Evolutionary conservation across 2,329 filamentous ascomycete genomes (phyloP).

Genomic region (Dactylellina haptotyla): DNA sequence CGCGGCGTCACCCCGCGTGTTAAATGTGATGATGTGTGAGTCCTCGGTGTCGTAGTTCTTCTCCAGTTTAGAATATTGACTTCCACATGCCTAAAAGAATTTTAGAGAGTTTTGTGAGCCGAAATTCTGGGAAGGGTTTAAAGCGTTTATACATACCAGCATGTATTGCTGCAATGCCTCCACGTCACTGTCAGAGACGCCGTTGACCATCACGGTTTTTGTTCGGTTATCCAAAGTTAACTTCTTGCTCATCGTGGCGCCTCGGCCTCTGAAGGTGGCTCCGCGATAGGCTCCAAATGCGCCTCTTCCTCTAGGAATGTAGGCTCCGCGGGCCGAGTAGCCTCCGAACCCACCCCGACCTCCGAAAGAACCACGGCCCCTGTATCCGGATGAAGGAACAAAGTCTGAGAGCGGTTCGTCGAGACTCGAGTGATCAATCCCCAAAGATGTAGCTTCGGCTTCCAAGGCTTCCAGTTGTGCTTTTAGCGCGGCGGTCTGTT

Average conservation of each 20-base stretch:
- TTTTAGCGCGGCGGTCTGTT: constrained; percentile 73
- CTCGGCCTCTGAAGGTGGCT: constrained; percentile 60
- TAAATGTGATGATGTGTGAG: constrained; percentile 67
- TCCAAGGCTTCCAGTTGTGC: constrained; percentile 78
- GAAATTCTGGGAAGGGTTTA: background rate
- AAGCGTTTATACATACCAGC: constrained; percentile 66
- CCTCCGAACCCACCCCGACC: constrained; percentile 60
- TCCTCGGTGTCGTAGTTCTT: constrained; percentile 58
- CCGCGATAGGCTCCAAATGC: constrained; percentile 63
- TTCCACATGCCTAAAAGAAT: constrained; percentile 54
- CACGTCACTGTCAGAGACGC: constrained; percentile 73
- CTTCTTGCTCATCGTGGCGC: constrained; percentile 63
- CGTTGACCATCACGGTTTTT: constrained; percentile 72
- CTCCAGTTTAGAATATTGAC: constrained; percentile 56
- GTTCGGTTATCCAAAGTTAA: constrained; percentile 80
- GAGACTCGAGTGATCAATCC: constrained; percentile 70
- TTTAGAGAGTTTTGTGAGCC: constrained; percentile 54
- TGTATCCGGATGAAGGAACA: constrained; percentile 59
- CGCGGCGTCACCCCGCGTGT: constrained; percentile 57
- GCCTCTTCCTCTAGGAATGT: constrained; percentile 60
- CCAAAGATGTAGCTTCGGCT: constrained; percentile 75
- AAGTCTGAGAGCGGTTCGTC: constrained; percentile 63
- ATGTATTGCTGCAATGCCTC: constrained; percentile 77
- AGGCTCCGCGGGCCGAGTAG: constrained; percentile 59
- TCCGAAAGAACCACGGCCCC: constrained; percentile 61